Evolutionary conservation across 1,139 yeast species (phyloP).

Genomic region (Sugiyamaella castrensis): DNA sequence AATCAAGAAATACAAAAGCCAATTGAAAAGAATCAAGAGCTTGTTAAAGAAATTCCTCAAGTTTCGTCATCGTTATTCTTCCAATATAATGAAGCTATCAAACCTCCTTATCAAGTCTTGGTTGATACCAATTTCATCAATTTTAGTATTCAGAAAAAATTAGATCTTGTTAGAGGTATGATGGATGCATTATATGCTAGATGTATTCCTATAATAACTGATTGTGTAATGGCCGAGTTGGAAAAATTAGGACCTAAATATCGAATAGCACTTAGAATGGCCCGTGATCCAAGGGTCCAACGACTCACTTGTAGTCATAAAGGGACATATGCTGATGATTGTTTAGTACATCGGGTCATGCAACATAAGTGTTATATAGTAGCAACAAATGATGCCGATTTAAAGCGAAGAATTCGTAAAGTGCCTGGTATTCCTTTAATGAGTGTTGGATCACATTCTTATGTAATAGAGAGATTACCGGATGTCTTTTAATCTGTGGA

Average conservation of each 20-base stretch:
- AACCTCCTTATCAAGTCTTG: slow-evolving; percentile 94
- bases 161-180: slow-evolving; percentile 89
- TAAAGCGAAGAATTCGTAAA: slow-evolving; percentile 88
- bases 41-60: slow-evolving; percentile 87
- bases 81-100: slow-evolving; percentile 89
- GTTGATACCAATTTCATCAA: slow-evolving; percentile 96
- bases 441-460: slow-evolving; percentile 93
- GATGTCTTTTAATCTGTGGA: slow-evolving; percentile 64
- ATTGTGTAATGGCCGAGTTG: slow-evolving; percentile 96
- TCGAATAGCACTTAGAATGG: slow-evolving; percentile 86
- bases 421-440: slow-evolving; percentile 95
- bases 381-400: slow-evolving; percentile 98
- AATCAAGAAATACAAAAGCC: slow-evolving; percentile 38
- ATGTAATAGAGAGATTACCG: slow-evolving; percentile 90
- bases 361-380: slow-evolving; percentile 97
- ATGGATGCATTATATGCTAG: slow-evolving; percentile 95
- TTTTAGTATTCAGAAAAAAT: slow-evolving; percentile 91
- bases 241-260: slow-evolving; percentile 94
- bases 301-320: slow-evolving; percentile 85
- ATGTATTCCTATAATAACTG: slow-evolving; percentile 92
- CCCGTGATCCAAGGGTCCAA: slow-evolving; percentile 89
- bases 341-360: slow-evolving; percentile 85
- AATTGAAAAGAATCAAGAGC: slow-evolving; percentile 63
- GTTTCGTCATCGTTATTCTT: slow-evolving; percentile 93
- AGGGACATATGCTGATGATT: slow-evolving; percentile 98